Conservation (phyloP, 257 asterid genomes). For the Cinchona pubescens region DNA sequence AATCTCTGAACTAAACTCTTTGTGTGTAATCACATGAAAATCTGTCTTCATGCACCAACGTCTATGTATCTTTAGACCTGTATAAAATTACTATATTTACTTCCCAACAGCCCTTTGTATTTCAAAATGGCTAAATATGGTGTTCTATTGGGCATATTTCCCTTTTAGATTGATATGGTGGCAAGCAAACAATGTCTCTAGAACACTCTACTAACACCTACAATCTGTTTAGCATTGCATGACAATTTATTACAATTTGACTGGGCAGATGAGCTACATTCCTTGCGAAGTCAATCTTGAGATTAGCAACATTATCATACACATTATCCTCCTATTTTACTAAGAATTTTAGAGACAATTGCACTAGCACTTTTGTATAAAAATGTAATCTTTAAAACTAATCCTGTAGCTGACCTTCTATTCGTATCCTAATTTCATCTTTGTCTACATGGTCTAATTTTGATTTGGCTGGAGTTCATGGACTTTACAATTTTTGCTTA, state of each 20-base stretch:
- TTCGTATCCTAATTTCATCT: background rate
- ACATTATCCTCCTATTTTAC: background rate
- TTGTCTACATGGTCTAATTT: too few species aligned
- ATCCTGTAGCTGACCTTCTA: background rate
- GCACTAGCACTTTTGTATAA: too few species aligned
- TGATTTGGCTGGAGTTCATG: background rate
- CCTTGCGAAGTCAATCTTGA: background rate
- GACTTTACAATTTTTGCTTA: background rate
- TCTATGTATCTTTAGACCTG: background rate
- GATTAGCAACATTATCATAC: background rate
- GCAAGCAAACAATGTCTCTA: background rate
- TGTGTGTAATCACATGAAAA: background rate
- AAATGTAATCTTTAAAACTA: background rate
- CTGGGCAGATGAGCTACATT: background rate
- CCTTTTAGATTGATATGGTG: background rate
- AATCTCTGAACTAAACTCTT: slow-evolving; percentile 16
- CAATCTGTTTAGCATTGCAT: too few species aligned
- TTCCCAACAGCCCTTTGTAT: background rate
- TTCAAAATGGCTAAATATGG: background rate
- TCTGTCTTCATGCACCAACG: background rate
- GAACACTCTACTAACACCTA: background rate
- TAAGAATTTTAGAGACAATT: background rate
- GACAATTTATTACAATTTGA: background rate
- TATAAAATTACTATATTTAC: background rate
- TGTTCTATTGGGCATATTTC: background rate